phyloP scores from a whole-genome alignment of 768 basidiomycete species.

The Terana coerulea region DNA sequence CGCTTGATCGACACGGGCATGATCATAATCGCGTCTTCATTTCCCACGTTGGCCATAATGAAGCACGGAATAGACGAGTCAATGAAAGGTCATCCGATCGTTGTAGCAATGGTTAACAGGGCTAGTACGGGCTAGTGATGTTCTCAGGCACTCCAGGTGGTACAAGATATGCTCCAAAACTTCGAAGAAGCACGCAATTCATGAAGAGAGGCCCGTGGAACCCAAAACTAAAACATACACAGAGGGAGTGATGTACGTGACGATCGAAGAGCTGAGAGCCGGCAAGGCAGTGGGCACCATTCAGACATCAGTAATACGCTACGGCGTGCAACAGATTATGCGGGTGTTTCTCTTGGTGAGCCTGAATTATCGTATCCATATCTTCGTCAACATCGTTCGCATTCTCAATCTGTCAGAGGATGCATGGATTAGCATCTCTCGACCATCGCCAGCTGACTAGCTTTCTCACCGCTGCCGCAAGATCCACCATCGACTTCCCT shows the following conservation, averaged over 20 bases:
- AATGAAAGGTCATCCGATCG: too few relatives aligned
- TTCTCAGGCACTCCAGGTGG: background rate
- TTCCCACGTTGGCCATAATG: conserved; percentile 55
- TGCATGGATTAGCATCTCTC: background rate
- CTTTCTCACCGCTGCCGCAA: conserved; percentile 78
- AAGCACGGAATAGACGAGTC: too few relatives aligned
- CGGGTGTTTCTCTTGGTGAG: conserved; percentile 86
- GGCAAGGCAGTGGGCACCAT: background rate
- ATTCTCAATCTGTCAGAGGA: conserved; percentile 67
- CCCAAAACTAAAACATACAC: background rate
- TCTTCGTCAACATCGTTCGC: conserved; percentile 87
- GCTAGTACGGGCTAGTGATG: too few relatives aligned
- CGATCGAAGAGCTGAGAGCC: too few relatives aligned
- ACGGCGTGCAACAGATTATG: conserved; percentile 90
- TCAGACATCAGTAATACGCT: conserved; percentile 85
- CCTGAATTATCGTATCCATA: conserved; percentile 81
- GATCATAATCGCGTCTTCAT: conserved; percentile 41
- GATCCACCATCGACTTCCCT: conserved; percentile 89
- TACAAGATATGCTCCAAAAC: conserved; percentile 10
- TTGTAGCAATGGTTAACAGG: too few relatives aligned
- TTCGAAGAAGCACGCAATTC: conserved; percentile 13
- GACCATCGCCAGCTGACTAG: conserved; percentile 9
- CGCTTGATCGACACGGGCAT: too few relatives aligned
- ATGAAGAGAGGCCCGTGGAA: background rate
- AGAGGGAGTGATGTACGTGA: background rate